These are phyloP conservation scores for Viola pubescens DNA, from an alignment of 441 rosid genomes.

Conservation along the genomic window DNA sequence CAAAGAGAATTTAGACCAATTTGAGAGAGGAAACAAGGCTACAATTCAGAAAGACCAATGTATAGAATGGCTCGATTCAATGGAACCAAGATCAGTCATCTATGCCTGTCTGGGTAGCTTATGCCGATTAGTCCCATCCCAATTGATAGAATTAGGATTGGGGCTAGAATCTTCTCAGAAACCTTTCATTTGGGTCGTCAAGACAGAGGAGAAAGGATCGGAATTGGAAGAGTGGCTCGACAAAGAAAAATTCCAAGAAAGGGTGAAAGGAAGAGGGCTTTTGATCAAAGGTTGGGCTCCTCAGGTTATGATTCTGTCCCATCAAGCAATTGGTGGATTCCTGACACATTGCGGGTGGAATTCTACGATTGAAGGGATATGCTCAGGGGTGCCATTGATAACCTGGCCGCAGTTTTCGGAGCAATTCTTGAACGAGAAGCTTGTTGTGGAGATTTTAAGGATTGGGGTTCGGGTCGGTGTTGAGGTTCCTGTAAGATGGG, in stretches of 20 bases:
- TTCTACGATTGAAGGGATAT: slow-evolving; percentile 53
- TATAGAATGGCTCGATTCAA: slow-evolving; percentile 29
- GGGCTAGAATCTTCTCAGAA: slow-evolving; percentile 31
- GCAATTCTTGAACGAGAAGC: slow-evolving; percentile 66
- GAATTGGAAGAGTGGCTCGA: slow-evolving; percentile 45
- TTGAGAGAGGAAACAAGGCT: slow-evolving; percentile 23
- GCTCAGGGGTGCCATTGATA: slow-evolving; percentile 56
- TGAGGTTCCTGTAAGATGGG: slow-evolving; percentile 55
- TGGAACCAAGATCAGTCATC: slow-evolving; percentile 27
- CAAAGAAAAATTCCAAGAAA: slow-evolving; percentile 42
- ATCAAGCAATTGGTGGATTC: slow-evolving; percentile 54
- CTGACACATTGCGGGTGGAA: slow-evolving; percentile 89
- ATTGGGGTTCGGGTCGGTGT: slow-evolving; percentile 60
- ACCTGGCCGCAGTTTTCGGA: slow-evolving; percentile 78
- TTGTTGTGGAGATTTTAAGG: slow-evolving; percentile 42
- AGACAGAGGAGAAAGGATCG: slow-evolving; percentile 6
- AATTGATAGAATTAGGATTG: slow-evolving; percentile 26
- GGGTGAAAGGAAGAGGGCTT: slow-evolving; percentile 45
- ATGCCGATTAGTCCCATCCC: slow-evolving; percentile 18
- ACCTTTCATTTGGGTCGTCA: slow-evolving; percentile 33
- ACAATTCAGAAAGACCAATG: slow-evolving; percentile 17
- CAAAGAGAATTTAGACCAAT: slow-evolving; percentile 14
- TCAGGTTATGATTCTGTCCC: slow-evolving; percentile 62
- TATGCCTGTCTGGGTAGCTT: slow-evolving; percentile 36
- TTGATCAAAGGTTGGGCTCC: slow-evolving; percentile 75